Evolutionary conservation across 257 asterid species (phyloP).

Genomic region (Apocynum venetum): DNA sequence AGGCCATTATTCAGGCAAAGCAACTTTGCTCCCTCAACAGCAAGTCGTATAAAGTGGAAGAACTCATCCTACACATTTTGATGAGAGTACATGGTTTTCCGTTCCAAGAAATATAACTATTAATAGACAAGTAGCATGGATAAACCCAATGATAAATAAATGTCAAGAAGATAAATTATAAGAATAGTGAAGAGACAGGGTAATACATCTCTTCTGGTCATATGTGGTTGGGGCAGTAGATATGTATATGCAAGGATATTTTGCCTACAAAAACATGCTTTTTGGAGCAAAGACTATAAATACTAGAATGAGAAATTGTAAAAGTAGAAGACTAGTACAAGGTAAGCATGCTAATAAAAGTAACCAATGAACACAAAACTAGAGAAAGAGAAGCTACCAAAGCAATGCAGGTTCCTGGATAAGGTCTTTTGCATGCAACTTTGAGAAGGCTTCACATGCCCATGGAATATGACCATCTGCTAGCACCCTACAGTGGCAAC

Average conservation of each 20-base stretch:
- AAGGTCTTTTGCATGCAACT: constrained; percentile 61
- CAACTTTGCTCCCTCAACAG: not conserved
- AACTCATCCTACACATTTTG: not conserved
- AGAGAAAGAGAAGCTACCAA: constrained; percentile 47
- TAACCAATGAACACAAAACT: not conserved
- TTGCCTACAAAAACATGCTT: not conserved
- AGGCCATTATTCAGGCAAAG: not conserved
- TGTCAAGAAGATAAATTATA: not conserved
- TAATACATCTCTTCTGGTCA: not conserved
- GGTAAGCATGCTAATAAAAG: constrained; percentile 7
- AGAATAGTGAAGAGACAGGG: not conserved
- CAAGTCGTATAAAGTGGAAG: not conserved
- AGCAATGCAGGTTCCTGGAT: constrained; percentile 54
- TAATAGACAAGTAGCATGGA: not conserved
- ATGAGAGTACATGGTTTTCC: not conserved
- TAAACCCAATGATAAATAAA: not conserved
- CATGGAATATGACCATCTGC: constrained; percentile 98
- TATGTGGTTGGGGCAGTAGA: not conserved
- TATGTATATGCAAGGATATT: not conserved
- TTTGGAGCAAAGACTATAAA: not conserved
- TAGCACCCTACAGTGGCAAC: constrained; percentile 61
- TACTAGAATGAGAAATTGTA: not conserved
- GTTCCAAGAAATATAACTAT: not conserved
- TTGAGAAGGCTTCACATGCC: constrained; percentile 97
- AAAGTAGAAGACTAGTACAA: not conserved